Conservation (phyloP, 2,329 filamentous ascomycete species). For the Monosporascus ibericus region DNA sequence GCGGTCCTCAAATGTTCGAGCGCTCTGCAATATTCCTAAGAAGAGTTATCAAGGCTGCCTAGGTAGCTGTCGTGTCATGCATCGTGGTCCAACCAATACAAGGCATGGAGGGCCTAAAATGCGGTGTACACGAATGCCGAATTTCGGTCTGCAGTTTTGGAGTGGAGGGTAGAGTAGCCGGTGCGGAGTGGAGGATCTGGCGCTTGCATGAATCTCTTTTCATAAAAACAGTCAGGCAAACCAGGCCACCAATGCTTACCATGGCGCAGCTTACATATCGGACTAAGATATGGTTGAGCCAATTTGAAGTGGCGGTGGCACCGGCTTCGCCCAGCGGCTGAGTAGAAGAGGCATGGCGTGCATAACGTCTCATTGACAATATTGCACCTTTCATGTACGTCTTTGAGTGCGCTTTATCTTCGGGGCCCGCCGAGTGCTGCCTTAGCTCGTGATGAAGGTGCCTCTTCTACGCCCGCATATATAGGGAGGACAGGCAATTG, state of each 20-base stretch:
- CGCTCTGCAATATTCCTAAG: too few relatives aligned
- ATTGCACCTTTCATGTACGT: not conserved
- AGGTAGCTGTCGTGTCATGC: too few relatives aligned
- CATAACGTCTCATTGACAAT: not conserved
- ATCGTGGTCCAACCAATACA: too few relatives aligned
- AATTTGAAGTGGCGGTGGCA: not conserved
- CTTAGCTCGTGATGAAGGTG: not conserved
- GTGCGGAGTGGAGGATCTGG: not conserved
- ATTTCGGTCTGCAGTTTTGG: not conserved
- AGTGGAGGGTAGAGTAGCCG: not conserved
- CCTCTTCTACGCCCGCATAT: not conserved
- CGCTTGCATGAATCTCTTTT: not conserved
- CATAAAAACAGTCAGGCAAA: not conserved
- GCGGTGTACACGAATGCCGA: not conserved
- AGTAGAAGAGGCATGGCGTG: not conserved
- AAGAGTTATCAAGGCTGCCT: too few relatives aligned
- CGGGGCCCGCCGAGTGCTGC: too few relatives aligned
- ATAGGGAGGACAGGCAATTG: not conserved
- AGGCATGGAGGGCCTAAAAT: too few relatives aligned
- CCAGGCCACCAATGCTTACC: not conserved
- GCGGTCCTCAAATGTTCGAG: too few relatives aligned
- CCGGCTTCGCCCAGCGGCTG: not conserved
- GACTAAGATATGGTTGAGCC: not conserved
- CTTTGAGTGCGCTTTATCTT: not conserved
- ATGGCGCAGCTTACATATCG: not conserved